Conservation (phyloP, 2,329 filamentous ascomycete species). For the Pseudogymnoascus verrucosus region DNA sequence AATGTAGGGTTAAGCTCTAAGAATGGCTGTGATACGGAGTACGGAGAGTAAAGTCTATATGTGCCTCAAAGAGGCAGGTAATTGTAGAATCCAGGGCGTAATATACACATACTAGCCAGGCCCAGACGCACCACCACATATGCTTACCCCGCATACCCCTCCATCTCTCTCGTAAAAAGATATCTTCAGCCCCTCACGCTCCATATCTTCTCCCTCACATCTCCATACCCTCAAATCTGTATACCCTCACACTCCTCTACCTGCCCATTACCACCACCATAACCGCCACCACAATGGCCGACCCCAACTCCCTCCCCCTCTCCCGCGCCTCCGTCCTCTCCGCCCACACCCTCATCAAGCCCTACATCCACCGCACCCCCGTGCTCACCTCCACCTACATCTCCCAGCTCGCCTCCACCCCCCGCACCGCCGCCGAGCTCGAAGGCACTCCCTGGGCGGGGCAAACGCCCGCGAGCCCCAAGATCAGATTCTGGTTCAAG, state of each 20-base stretch:
- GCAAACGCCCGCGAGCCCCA: constrained; percentile 51
- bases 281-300: constrained; percentile 38
- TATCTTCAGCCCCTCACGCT: not conserved
- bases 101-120: not conserved
- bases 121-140: not conserved
- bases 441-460: constrained; percentile 49
- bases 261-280: not conserved
- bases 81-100: not conserved
- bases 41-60: not conserved
- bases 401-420: constrained; percentile 63
- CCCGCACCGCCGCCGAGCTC: constrained; percentile 48
- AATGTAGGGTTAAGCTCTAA: not conserved
- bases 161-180: not conserved
- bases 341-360: constrained; percentile 65
- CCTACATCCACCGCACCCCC: constrained; percentile 75
- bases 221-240: not conserved
- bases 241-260: not conserved
- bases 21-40: not conserved
- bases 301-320: constrained; percentile 53
- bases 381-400: constrained; percentile 74
- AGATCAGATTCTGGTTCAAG: constrained; percentile 79
- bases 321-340: constrained; percentile 62
- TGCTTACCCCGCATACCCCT: constrained; percentile 4
- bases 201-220: not conserved
- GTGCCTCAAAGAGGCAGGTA: not conserved